Evolutionary conservation across 164 flowering plant species (phyloP).

Genomic region (Echeveria elegans): DNA sequence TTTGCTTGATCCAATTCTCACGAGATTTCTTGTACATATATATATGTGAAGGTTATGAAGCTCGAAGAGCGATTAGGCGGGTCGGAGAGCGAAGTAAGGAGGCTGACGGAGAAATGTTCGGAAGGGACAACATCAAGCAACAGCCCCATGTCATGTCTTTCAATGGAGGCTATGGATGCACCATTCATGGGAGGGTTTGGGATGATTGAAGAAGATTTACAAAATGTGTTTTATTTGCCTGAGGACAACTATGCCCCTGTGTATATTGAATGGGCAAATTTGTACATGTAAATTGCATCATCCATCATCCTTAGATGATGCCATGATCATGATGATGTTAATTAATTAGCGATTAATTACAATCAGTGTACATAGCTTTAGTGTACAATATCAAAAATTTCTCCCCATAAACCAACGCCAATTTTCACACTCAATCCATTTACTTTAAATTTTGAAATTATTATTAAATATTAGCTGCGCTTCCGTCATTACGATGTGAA

Average conservation of each 20-base stretch:
- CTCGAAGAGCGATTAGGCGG: not conserved
- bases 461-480: too few species aligned
- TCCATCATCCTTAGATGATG: not conserved
- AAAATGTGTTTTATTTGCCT: not conserved
- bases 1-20: not conserved
- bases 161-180: not conserved
- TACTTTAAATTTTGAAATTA: too few species aligned
- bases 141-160: not conserved
- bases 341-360: not conserved
- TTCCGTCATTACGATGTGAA: too few species aligned
- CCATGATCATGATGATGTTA: too few species aligned
- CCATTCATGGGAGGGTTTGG: slow-evolving; percentile 8
- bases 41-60: not conserved
- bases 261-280: not conserved
- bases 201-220: not conserved
- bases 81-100: not conserved
- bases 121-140: slow-evolving; percentile 1
- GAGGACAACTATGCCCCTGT: not conserved
- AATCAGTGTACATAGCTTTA: not conserved
- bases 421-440: too few species aligned
- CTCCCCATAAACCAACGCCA: too few species aligned
- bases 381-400: too few species aligned
- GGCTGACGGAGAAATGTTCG: not conserved
- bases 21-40: not conserved
- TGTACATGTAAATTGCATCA: not conserved